Evolutionary conservation across 495 filamentous ascomycete genomes (phyloP).

Genomic region (Penicillium psychrofluorescens): DNA sequence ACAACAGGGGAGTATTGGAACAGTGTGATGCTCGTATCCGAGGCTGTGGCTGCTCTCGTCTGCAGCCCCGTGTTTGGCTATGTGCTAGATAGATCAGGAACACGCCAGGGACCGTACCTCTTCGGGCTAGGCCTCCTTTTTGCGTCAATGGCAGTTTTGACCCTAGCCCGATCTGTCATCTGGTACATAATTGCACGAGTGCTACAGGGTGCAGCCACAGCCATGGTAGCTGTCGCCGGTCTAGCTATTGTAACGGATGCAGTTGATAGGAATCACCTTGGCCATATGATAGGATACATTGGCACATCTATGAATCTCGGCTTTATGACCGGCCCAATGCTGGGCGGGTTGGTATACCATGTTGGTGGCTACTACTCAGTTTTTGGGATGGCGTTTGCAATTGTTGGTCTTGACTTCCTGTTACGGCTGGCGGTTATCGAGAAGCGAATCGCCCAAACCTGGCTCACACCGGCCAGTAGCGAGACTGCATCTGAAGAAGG

Average conservation of each 20-base stretch:
- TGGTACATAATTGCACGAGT: slow-evolving; percentile 56
- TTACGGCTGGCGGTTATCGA: slow-evolving; percentile 59
- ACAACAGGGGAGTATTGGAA: slow-evolving; percentile 15
- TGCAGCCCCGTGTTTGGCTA: slow-evolving; percentile 12
- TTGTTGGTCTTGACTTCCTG: slow-evolving; percentile 55
- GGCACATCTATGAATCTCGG: slow-evolving; percentile 56
- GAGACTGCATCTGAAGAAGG: not conserved
- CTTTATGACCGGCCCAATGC: slow-evolving; percentile 57
- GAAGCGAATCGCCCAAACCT: slow-evolving; percentile 59
- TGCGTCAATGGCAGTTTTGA: slow-evolving; percentile 57
- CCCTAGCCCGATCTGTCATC: slow-evolving; percentile 52
- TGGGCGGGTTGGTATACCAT: slow-evolving; percentile 65
- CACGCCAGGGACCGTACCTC: slow-evolving; percentile 54
- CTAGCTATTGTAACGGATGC: slow-evolving; percentile 67
- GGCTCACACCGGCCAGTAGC: slow-evolving; percentile 22
- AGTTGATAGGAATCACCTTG: slow-evolving; percentile 51
- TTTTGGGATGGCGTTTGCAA: slow-evolving; percentile 56
- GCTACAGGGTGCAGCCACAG: slow-evolving; percentile 62
- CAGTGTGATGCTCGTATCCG: slow-evolving; percentile 11
- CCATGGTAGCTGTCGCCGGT: slow-evolving; percentile 61
- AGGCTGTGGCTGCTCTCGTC: slow-evolving; percentile 9
- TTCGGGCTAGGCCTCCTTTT: slow-evolving; percentile 56
- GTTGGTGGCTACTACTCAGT: slow-evolving; percentile 58
- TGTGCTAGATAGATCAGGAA: slow-evolving; percentile 7
- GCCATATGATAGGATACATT: slow-evolving; percentile 61